Conservation (phyloP, 768 basidiomycete species). For the Ramaria sp. region DNA sequence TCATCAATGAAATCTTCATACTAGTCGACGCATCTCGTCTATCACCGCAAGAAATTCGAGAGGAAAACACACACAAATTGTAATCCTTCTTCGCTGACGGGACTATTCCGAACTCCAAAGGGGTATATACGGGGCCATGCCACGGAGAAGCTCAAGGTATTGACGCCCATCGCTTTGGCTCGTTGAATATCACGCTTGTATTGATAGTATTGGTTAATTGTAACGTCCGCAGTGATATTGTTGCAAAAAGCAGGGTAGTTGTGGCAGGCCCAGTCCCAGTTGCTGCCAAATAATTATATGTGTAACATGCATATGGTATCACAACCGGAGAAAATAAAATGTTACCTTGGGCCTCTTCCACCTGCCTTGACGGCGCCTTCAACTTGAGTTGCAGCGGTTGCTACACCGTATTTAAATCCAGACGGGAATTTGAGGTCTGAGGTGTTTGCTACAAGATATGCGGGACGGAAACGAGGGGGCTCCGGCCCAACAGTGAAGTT, state of each 20-base stretch:
- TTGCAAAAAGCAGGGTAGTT: neutral
- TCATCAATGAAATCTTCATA: constrained; percentile 32
- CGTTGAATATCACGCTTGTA: constrained; percentile 43
- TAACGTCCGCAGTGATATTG: constrained; percentile 22
- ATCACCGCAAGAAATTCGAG: neutral
- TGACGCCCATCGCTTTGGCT: constrained; percentile 40
- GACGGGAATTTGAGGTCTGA: constrained; percentile 33
- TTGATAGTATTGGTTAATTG: constrained; percentile 40
- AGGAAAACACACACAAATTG: constrained; percentile 21
- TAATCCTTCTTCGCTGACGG: constrained; percentile 37
- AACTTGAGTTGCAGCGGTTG: constrained; percentile 43
- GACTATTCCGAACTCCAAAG: constrained; percentile 38
- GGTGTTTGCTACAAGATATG: neutral
- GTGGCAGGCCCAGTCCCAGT: constrained; percentile 1
- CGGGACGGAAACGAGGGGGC: neutral
- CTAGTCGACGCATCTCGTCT: too few species aligned
- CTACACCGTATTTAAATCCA: constrained; percentile 41
- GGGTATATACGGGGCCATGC: constrained; percentile 44
- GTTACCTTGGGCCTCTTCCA: constrained; percentile 31
- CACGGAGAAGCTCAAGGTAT: constrained; percentile 42
- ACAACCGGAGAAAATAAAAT: neutral
- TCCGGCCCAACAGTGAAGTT: constrained; percentile 1
- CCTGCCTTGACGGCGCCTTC: constrained; percentile 42
- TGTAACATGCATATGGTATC: too few species aligned
- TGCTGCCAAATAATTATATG: neutral